phyloP scores from a whole-genome alignment of 2,329 filamentous ascomycete genomes.

The Apiospora kogelbergensis region DNA sequence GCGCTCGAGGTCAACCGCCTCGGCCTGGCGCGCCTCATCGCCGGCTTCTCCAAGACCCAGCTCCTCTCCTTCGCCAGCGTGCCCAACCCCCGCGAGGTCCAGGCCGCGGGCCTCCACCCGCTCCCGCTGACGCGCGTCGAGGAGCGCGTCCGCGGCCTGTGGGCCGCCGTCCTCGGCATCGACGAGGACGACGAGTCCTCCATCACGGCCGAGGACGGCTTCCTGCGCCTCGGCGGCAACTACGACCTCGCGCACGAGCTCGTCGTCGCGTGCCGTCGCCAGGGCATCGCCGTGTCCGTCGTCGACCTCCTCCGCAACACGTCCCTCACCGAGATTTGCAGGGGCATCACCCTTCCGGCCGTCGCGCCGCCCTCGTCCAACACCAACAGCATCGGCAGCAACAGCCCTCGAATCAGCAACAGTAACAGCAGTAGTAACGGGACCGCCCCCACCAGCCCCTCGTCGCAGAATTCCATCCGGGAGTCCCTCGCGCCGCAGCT shows the following conservation, averaged over 20 bases:
- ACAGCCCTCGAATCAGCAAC: neutral
- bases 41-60: conserved; percentile 42
- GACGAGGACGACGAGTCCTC: conserved; percentile 33
- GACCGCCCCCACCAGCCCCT: conserved; percentile 14
- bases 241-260: conserved; percentile 43
- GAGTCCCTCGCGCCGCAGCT: conserved; percentile 43
- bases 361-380: neutral
- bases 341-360: conserved; percentile 21
- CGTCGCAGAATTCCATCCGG: conserved; percentile 34
- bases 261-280: conserved; percentile 43
- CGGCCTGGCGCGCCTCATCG: conserved; percentile 45
- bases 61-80: conserved; percentile 41
- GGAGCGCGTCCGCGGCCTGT: conserved; percentile 47
- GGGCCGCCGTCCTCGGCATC: conserved; percentile 43
- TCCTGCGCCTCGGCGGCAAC: conserved; percentile 48
- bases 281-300: conserved; percentile 41
- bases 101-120: conserved; percentile 40
- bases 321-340: conserved; percentile 46
- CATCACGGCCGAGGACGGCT: conserved; percentile 44
- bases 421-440: conserved; percentile 11
- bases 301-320: conserved; percentile 41
- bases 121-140: conserved; percentile 48
- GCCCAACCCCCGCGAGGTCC: conserved; percentile 36
- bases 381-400: neutral
- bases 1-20: conserved; percentile 51